Evolutionary conservation across 2,329 filamentous ascomycete genomes (phyloP).

Genomic region (Orbilia quercus): DNA sequence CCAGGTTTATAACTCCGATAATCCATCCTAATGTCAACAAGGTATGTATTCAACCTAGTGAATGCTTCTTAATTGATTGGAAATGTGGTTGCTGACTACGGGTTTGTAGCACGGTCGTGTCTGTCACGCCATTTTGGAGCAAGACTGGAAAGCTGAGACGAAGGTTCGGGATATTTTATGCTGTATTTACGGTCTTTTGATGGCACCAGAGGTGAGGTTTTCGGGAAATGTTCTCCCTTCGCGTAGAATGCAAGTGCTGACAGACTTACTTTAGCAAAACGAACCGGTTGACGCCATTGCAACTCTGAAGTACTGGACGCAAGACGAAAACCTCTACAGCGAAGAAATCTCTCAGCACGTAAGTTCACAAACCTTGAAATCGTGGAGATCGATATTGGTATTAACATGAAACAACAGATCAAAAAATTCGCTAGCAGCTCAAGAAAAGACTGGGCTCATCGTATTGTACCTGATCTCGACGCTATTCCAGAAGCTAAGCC

Average conservation of each 20-base stretch:
- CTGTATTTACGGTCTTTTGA: constrained; percentile 58
- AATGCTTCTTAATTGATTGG: neutral
- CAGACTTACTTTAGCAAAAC: constrained; percentile 25
- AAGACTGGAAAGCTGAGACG: constrained; percentile 57
- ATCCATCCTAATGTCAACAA: constrained; percentile 60
- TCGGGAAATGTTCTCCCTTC: too few species aligned
- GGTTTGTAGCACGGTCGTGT: constrained; percentile 57
- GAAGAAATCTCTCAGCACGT: constrained; percentile 58
- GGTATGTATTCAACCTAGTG: constrained; percentile 33
- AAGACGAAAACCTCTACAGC: constrained; percentile 55
- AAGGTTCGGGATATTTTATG: constrained; percentile 58
- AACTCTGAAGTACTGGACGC: constrained; percentile 57
- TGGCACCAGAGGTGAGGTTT: constrained; percentile 56
- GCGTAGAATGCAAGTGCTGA: neutral
- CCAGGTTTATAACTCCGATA: constrained; percentile 58
- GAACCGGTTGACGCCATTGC: constrained; percentile 58
- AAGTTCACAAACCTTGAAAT: constrained; percentile 6
- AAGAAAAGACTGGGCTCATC: constrained; percentile 51
- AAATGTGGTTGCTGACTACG: constrained; percentile 1
- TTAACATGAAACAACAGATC: constrained; percentile 18
- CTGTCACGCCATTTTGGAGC: constrained; percentile 59
- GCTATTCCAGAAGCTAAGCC: constrained; percentile 35
- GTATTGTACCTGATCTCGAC: constrained; percentile 49
- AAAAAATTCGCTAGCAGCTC: constrained; percentile 46
- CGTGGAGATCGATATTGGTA: neutral